These are phyloP conservation scores for Dactylorhiza incarnata DNA, from an alignment of 106 monocot genomes.

Conservation along the genomic window DNA sequence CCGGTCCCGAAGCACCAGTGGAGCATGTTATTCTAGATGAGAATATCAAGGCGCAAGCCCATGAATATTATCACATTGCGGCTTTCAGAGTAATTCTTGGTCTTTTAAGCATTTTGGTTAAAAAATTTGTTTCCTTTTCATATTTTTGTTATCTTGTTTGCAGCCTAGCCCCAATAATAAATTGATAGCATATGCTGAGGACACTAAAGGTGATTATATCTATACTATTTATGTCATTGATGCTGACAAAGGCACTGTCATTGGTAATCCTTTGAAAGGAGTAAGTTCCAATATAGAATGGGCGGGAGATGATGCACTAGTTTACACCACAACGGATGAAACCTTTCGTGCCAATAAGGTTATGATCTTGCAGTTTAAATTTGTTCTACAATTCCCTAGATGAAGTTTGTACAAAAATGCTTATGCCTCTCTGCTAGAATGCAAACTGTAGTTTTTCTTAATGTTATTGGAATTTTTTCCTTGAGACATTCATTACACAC, in stretches of 20 bases:
- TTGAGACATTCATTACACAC: too few species aligned
- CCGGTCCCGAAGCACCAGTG: conserved; percentile 56
- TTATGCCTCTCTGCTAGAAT: too few species aligned
- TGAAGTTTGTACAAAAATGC: conserved; percentile 6
- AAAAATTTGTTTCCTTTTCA: background rate
- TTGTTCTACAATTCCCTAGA: background rate
- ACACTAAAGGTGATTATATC: conserved; percentile 81
- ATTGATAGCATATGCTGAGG: conserved; percentile 75
- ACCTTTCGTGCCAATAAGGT: conserved; percentile 82
- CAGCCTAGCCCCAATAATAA: conserved; percentile 89
- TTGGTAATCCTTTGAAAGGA: conserved; percentile 51
- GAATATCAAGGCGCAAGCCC: conserved; percentile 75
- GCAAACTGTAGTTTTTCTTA: too few species aligned
- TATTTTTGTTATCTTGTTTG: conserved; percentile 7
- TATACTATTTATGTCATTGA: conserved; percentile 70
- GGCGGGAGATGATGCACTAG: conserved; percentile 60
- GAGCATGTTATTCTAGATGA: conserved; percentile 96
- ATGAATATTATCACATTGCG: conserved; percentile 73
- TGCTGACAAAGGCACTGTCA: conserved; percentile 40
- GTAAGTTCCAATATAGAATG: conserved; percentile 60
- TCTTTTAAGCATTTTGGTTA: background rate
- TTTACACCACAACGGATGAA: conserved; percentile 84
- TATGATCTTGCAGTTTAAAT: background rate
- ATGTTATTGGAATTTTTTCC: too few species aligned
- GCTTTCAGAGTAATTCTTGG: conserved; percentile 53